Conservation (phyloP, 1,284 basidiomycete species). For the Malassezia sympodialis region DNA sequence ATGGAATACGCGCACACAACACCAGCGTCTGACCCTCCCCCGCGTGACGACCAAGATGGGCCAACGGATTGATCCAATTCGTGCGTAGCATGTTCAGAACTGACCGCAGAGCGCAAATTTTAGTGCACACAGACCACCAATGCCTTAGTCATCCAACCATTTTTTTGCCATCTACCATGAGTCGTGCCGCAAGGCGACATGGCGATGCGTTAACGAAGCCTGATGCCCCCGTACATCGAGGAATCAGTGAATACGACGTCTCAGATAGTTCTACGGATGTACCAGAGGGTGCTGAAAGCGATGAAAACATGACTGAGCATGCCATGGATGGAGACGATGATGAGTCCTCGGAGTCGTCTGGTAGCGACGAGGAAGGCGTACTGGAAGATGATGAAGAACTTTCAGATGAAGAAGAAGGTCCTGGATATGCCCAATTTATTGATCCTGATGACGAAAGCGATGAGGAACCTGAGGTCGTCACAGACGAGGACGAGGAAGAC, state of each 20-base stretch:
- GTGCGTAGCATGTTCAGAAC: not conserved
- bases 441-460: conserved; percentile 41
- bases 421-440: conserved; percentile 29
- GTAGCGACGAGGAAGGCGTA: conserved; percentile 3
- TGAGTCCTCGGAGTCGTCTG: not conserved
- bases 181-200: not conserved
- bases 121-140: conserved; percentile 1
- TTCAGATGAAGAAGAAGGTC: conserved; percentile 4
- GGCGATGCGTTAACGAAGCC: not conserved
- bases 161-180: not conserved
- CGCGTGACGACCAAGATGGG: conserved; percentile 35
- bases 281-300: not conserved
- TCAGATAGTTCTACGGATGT: not conserved
- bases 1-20: conserved; percentile 83
- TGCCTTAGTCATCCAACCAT: not conserved
- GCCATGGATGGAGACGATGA: not conserved
- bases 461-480: conserved; percentile 38
- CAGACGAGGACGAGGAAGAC: conserved; percentile 23
- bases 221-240: not conserved
- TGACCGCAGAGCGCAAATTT: conserved; percentile 12
- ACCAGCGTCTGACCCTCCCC: conserved; percentile 58
- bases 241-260: no score
- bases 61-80: conserved; percentile 33
- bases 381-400: not conserved
- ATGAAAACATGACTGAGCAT: not conserved